Evolutionary conservation across 108 stramenopile species (phyloP), one percentile per base, ranked within the genome.

Genomic region (Nitzschia putrida): DNA sequence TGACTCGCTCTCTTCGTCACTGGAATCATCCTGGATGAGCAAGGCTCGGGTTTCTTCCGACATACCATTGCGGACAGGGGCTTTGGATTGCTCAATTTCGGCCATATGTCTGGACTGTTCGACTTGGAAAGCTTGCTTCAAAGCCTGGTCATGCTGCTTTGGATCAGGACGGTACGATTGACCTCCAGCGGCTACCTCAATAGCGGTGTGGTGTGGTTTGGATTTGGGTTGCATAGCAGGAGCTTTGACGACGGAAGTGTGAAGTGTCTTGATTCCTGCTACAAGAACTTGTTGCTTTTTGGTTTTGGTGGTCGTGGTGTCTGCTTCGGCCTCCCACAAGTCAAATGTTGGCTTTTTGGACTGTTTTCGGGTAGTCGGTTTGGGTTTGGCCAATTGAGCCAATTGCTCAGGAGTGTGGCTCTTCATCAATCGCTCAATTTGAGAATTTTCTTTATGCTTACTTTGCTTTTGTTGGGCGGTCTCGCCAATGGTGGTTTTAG

Each of bases 161-260:
- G 57, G 60, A 64, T 94, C 93, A 10, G 93, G 93, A 68, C 79
- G 83, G 55, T 94, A 94, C 25, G 90, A 91, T 72, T 94, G 93
- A 40, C 93, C 93, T 7, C 81, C 71, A 29, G 82, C 80, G 41
- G 90, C 90, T 0, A 89, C 69, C 37, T 91, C 89, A 7, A 94
- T 73, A 23, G 88, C 81, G 6, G 90, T 65, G 11, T 77, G 68
- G 1, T 41, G 53, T 11, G 39, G 58, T 50, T 82, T 65, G 42
- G 72, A 52, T 16, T 45, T 54, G 3, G 78, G 68, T 6, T 45
- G 11, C 53, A 52, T 29, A 37, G 68, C 54, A 14, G 61, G 39
- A 4, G 34, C 24, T 53, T 75, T 34, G 63, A 57, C 53, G 21
- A 26, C 26, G 3, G 47, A 49, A n/a, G 72, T 65, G 9, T 22